Conservation (phyloP, 164 flowering plant species). For the Cinnamomum chago region DNA sequence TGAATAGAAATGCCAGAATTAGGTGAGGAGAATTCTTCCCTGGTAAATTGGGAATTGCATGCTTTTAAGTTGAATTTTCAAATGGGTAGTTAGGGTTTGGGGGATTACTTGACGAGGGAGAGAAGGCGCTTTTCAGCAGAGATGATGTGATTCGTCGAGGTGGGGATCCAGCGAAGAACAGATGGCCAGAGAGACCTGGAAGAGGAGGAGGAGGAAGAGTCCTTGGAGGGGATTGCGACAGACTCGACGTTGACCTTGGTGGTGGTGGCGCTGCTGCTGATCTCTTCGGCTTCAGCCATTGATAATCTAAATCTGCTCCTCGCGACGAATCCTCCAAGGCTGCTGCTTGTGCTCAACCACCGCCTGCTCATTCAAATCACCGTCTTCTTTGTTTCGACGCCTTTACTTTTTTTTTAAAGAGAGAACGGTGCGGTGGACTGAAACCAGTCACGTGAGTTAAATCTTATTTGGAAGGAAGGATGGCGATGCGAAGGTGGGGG, state of each 20-base stretch:
- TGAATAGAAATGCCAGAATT: too few species aligned
- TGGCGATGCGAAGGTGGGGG: too few species aligned
- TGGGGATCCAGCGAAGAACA: conserved; percentile 84
- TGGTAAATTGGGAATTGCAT: too few species aligned
- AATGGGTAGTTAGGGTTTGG: too few species aligned
- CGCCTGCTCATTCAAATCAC: not conserved
- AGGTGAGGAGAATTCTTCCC: too few species aligned
- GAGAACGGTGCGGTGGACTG: too few species aligned
- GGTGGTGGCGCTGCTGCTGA: conserved; percentile 12
- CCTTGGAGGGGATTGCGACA: conserved; percentile 9
- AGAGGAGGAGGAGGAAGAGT: conserved; percentile 9
- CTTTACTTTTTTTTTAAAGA: too few species aligned
- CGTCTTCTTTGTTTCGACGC: too few species aligned
- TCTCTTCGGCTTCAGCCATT: conserved; percentile 21
- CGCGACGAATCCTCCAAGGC: not conserved
- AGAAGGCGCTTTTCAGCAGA: conserved; percentile 94
- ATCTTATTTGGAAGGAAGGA: too few species aligned
- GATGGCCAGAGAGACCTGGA: conserved; percentile 57
- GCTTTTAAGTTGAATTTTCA: too few species aligned
- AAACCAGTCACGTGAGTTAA: too few species aligned
- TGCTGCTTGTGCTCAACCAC: not conserved
- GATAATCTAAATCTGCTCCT: conserved; percentile 11
- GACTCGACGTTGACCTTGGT: not conserved
- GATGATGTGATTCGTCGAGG: conserved; percentile 77
- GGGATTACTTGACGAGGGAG: conserved; percentile 64